Evolutionary conservation across 208 protist genomes (phyloP).

Genomic region (Naegleria fowleri): DNA sequence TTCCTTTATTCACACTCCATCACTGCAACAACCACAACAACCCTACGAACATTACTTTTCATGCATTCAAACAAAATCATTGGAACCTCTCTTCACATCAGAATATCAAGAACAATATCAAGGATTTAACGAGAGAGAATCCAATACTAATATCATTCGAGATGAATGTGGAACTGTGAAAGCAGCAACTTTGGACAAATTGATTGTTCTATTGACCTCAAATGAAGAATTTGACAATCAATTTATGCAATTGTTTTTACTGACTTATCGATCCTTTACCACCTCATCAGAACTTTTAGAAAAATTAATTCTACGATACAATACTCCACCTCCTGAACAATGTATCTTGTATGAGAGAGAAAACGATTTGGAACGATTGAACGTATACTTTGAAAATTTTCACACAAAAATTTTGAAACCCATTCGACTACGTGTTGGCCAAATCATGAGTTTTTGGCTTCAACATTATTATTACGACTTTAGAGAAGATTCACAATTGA

Average conservation of each 20-base stretch:
- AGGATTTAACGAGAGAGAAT: background rate
- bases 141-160: background rate
- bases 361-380: background rate
- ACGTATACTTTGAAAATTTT: background rate
- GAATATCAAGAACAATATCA: background rate
- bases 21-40: background rate
- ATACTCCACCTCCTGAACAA: background rate
- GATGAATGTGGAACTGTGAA: background rate
- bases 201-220: background rate
- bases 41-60: background rate
- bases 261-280: constrained; percentile 27
- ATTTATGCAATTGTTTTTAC: constrained; percentile 15
- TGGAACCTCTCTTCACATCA: background rate
- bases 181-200: constrained; percentile 25
- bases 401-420: background rate
- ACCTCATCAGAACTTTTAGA: constrained; percentile 15
- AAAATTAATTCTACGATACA: constrained; percentile 23
- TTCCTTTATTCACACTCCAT: no score
- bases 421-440: background rate
- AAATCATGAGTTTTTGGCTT: background rate
- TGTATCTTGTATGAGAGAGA: background rate
- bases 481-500: background rate
- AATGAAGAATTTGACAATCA: background rate
- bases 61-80: background rate
- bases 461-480: constrained; percentile 27